These are phyloP conservation scores for Solanum sejunctum DNA, from an alignment of 257 asterid species.

Conservation along the genomic window DNA sequence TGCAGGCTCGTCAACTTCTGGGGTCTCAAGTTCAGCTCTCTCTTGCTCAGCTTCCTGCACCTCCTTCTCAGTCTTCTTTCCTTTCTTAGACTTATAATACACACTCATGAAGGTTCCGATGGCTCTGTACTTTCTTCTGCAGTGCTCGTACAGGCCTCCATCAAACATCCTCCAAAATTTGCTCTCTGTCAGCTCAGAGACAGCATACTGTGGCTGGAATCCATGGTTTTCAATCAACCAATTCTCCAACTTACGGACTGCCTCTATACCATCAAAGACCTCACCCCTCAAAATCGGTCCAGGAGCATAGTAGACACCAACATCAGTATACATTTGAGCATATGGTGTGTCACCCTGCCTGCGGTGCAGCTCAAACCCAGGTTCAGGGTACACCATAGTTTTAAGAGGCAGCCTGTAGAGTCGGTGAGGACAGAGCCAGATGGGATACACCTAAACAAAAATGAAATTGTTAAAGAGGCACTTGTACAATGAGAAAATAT, in stretches of 20 bases:
- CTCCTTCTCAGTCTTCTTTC: conserved; percentile 96
- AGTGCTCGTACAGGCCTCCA: conserved; percentile 70
- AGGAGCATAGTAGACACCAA: conserved; percentile 91
- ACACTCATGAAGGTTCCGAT: conserved; percentile 93
- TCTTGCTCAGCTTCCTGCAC: conserved; percentile 98
- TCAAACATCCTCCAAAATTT: conserved; percentile 98
- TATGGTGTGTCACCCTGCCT: conserved; percentile 81
- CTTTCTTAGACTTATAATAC: conserved; percentile 90
- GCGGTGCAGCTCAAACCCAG: conserved; percentile 75
- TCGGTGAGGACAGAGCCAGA: conserved; percentile 97
- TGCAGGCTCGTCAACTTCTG: conserved; percentile 19
- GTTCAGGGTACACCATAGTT: conserved; percentile 87
- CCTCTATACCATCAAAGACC: conserved; percentile 71
- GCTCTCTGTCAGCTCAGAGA: conserved; percentile 81
- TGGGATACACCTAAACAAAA: conserved; percentile 66
- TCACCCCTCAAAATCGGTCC: conserved; percentile 94
- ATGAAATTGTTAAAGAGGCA: not conserved
- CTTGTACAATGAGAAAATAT: not conserved
- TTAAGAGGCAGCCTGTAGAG: conserved; percentile 73
- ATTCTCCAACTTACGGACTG: conserved; percentile 61
- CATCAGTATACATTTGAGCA: conserved; percentile 91
- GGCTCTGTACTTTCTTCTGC: conserved; percentile 75
- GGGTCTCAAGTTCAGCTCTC: conserved; percentile 35
- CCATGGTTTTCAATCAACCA: conserved; percentile 95
- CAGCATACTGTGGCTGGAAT: conserved; percentile 94